Conservation (phyloP, 495 filamentous ascomycete genomes). For the Aspergillus olivimuriae region DNA sequence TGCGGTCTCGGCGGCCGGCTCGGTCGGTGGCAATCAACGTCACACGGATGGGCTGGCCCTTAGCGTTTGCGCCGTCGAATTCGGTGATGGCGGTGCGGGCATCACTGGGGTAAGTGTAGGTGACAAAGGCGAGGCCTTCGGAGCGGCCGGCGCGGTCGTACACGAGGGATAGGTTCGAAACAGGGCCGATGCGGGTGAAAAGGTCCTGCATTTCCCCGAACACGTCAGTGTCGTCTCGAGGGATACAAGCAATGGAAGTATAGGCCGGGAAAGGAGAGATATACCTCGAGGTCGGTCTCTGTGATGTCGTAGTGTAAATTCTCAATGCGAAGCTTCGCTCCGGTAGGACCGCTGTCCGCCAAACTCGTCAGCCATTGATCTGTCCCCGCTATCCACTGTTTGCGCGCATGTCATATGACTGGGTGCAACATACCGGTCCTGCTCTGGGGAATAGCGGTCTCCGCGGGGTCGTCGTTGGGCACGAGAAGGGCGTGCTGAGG, state of each 20-base stretch:
- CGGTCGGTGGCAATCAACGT: constrained; percentile 51
- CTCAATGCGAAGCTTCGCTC: constrained; percentile 76
- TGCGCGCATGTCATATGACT: constrained; percentile 3
- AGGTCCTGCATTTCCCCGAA: too few relatives aligned
- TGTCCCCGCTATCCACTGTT: constrained; percentile 3
- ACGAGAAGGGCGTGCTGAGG: constrained; percentile 36
- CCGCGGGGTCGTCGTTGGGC: constrained; percentile 28
- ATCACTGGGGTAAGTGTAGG: constrained; percentile 61
- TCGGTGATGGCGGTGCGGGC: constrained; percentile 70
- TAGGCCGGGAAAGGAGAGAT: not conserved
- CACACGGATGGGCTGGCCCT: constrained; percentile 85
- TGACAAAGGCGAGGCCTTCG: constrained; percentile 79
- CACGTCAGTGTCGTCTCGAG: too few relatives aligned
- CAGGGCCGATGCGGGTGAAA: constrained; percentile 69
- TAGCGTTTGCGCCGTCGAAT: constrained; percentile 87
- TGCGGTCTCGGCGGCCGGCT: constrained; percentile 42
- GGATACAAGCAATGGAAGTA: not conserved
- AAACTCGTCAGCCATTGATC: constrained; percentile 9
- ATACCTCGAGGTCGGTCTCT: constrained; percentile 77
- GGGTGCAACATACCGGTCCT: constrained; percentile 48
- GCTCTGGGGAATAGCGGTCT: constrained; percentile 42
- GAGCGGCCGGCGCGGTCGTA: constrained; percentile 92
- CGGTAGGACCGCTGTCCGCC: constrained; percentile 30
- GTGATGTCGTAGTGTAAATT: constrained; percentile 93
- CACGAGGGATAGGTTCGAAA: constrained; percentile 61